Evolutionary conservation across 306 rosid genomes (phyloP).

Genomic region (Quercus dentata): DNA sequence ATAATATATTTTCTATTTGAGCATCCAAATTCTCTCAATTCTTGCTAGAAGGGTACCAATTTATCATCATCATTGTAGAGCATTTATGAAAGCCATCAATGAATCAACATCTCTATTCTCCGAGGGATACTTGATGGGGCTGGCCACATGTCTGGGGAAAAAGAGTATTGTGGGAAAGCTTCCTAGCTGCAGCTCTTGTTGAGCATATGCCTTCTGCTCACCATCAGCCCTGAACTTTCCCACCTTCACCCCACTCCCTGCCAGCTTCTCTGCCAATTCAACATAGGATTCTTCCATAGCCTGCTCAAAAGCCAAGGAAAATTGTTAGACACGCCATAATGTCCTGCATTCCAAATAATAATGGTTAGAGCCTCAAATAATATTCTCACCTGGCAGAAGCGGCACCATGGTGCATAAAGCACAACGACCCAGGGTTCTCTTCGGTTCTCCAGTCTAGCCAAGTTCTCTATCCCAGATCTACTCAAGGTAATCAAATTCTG

Average conservation of each 20-base stretch:
- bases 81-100: constrained; percentile 69
- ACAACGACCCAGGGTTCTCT: constrained; percentile 79
- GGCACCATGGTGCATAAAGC: constrained; percentile 96
- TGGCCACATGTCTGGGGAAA: constrained; percentile 74
- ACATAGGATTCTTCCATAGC: constrained; percentile 78
- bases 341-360: background rate
- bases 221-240: constrained; percentile 87
- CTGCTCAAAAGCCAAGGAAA: constrained; percentile 21
- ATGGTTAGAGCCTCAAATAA: background rate
- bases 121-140: constrained; percentile 65
- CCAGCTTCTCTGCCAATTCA: constrained; percentile 68
- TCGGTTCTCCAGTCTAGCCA: constrained; percentile 52
- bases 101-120: constrained; percentile 83
- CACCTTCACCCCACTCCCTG: constrained; percentile 66
- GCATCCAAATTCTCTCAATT: background rate
- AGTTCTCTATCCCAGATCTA: constrained; percentile 72
- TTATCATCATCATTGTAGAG: constrained; percentile 46
- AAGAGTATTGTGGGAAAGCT: constrained; percentile 87
- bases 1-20: background rate
- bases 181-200: constrained; percentile 59
- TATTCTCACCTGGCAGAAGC: constrained; percentile 58
- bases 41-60: background rate
- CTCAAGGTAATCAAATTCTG: constrained; percentile 51
- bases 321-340: background rate
- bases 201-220: constrained; percentile 72